Evolutionary conservation across 352 stramenopile species (phyloP).

Genomic region (Pythium brachiatum): DNA sequence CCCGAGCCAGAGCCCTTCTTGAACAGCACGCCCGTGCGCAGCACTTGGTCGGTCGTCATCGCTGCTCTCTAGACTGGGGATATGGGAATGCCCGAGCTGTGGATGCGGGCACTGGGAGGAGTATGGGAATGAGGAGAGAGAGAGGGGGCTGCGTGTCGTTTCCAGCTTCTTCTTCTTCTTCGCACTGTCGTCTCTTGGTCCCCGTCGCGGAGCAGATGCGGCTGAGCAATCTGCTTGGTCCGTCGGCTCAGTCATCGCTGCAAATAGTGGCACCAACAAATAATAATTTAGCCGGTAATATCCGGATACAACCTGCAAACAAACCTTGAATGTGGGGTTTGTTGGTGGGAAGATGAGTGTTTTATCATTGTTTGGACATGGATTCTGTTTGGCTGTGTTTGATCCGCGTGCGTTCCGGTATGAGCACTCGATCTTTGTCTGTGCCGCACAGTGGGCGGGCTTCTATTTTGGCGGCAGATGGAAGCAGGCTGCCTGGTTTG

Average conservation of each 20-base stretch:
- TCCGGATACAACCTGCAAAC: not conserved
- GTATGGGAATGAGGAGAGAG: not conserved
- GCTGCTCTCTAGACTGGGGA: not conserved
- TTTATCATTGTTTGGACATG: not conserved
- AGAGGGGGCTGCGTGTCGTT: too few species aligned
- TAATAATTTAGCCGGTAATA: not conserved
- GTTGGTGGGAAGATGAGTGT: not conserved
- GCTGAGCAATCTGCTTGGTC: not conserved
- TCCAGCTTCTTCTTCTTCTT: not conserved
- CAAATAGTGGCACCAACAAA: not conserved
- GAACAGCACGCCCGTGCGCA: slow-evolving; percentile 44
- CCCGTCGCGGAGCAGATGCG: not conserved
- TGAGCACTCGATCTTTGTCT: too few species aligned
- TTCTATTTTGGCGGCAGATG: slow-evolving; percentile 1
- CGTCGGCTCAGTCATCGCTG: not conserved
- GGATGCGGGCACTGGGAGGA: not conserved
- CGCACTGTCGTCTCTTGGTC: slow-evolving; percentile 1
- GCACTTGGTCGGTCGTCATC: slow-evolving; percentile 21
- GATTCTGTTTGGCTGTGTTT: not conserved
- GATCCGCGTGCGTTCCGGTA: too few species aligned
- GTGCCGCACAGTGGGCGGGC: not conserved
- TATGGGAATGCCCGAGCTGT: not conserved
- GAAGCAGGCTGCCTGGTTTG: not conserved
- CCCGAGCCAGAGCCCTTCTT: slow-evolving; percentile 47
- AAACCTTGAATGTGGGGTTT: not conserved